phyloP scores from a whole-genome alignment of 1,139 yeast species.

The Meyerozyma guilliermondii region DNA sequence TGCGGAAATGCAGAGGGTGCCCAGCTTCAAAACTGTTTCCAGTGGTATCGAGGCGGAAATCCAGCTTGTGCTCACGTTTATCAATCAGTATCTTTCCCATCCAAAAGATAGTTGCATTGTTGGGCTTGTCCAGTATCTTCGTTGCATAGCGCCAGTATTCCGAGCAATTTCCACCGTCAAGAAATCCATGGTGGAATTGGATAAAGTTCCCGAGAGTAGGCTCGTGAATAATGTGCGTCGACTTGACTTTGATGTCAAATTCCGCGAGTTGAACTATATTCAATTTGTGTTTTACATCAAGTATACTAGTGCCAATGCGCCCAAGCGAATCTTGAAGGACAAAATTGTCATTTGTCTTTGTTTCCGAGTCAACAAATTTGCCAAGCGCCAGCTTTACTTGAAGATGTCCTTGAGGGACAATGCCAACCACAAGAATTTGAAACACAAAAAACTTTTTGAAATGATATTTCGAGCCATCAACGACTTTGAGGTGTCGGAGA shows the following conservation, averaged over 20 bases:
- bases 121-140: background rate
- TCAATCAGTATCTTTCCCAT: conserved; percentile 20
- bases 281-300: conserved; percentile 32
- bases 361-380: conserved; percentile 32
- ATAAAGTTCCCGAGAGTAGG: background rate
- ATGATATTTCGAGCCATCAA: conserved; percentile 30
- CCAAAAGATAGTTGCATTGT: background rate
- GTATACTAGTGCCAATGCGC: conserved; percentile 18
- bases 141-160: background rate
- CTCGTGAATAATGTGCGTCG: conserved; percentile 1
- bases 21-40: no score
- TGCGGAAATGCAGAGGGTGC: background rate
- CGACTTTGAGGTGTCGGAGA: conserved; percentile 18
- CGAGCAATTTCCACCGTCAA: background rate
- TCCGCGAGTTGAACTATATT: conserved; percentile 27
- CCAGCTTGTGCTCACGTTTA: conserved; percentile 19
- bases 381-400: conserved; percentile 17
- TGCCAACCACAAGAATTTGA: conserved; percentile 32
- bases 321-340: conserved; percentile 34
- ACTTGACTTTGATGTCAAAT: conserved; percentile 27
- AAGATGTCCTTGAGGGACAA: conserved; percentile 35
- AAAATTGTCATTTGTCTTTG: conserved; percentile 27
- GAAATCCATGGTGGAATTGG: background rate
- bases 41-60: conserved; percentile 11
- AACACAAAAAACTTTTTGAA: conserved; percentile 38